Percentiles rank a stretch among this genome's conserved stretches.
These are phyloP conservation scores for Gossypium trilobum DNA, from an alignment of 441 rosid species.

Conservation along the genomic window DNA sequence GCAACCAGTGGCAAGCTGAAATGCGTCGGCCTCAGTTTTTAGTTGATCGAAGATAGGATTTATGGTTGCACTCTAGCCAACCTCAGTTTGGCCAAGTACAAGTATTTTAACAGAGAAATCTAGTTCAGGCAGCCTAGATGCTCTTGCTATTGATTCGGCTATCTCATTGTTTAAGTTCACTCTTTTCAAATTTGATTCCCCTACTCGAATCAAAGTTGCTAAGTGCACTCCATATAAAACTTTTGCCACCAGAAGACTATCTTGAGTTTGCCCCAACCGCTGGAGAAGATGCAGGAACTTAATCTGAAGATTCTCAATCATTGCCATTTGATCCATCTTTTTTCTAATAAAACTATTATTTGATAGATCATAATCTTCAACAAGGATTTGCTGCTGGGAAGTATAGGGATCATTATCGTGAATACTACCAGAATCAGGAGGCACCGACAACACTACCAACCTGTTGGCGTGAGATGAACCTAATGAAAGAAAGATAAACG, in stretches of 20 bases:
- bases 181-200: constrained; percentile 49
- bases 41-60: constrained; percentile 71
- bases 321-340: too few relatives aligned
- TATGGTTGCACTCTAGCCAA: constrained; percentile 59
- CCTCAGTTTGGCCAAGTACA: too few relatives aligned
- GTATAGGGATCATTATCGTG: too few relatives aligned
- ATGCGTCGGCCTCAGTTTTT: constrained; percentile 61
- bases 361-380: too few relatives aligned
- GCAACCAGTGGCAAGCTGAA: constrained; percentile 51
- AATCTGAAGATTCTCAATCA: too few relatives aligned
- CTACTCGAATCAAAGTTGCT: constrained; percentile 63
- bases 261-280: constrained; percentile 31
- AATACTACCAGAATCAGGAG: too few relatives aligned
- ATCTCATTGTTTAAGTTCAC: constrained; percentile 39
- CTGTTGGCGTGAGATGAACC: too few relatives aligned
- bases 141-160: constrained; percentile 23
- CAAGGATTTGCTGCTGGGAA: too few relatives aligned
- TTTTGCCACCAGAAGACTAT: constrained; percentile 59
- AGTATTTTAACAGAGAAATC: too few relatives aligned
- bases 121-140: too few relatives aligned
- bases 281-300: constrained; percentile 52
- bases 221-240: constrained; percentile 68
- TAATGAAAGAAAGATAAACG: neutral
- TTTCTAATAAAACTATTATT: too few relatives aligned
- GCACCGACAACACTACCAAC: too few relatives aligned